Evolutionary conservation across 108 stramenopile genomes (phyloP).

Genomic region (Cylindrotheca closterium): DNA sequence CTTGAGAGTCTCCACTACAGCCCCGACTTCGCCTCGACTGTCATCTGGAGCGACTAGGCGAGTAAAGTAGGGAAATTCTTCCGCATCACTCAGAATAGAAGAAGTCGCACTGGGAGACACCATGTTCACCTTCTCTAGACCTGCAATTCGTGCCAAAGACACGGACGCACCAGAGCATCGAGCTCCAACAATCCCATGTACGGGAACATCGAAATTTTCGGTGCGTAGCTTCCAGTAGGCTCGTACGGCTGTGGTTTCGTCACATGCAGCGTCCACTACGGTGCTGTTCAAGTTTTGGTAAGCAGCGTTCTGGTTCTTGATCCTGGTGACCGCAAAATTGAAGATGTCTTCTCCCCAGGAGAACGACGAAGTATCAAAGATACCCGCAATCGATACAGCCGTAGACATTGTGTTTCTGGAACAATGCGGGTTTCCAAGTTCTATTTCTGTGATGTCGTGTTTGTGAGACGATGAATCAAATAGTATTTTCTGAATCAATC

Average conservation of each 20-base stretch:
- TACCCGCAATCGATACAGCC: constrained; percentile 7
- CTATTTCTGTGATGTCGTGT: too few species aligned
- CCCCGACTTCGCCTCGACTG: constrained; percentile 6
- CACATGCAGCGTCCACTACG: constrained; percentile 8
- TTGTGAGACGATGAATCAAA: too few species aligned
- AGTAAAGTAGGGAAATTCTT: constrained; percentile 12
- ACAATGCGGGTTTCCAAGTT: too few species aligned
- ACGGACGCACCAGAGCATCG: constrained; percentile 15
- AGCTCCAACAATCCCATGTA: constrained; percentile 13
- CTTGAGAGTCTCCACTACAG: not conserved
- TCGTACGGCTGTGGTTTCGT: constrained; percentile 9
- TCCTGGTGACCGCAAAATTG: constrained; percentile 5
- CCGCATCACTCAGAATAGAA: constrained; percentile 3
- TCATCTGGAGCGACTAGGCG: constrained; percentile 9
- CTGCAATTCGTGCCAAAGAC: constrained; percentile 2
- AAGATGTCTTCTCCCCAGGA: constrained; percentile 11
- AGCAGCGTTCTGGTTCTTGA: constrained; percentile 15
- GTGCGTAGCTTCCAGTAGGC: constrained; percentile 14
- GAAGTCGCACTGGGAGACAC: constrained; percentile 11
- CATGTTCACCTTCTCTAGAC: constrained; percentile 5
- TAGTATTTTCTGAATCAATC: too few species aligned
- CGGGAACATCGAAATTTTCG: not conserved
- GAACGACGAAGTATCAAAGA: constrained; percentile 11
- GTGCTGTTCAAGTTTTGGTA: constrained; percentile 5
- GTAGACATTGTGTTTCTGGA: not conserved